A percentile compares a stretch with the other conserved stretches of the same genome.
phyloP scores from a whole-genome alignment of 1,284 basidiomycete species.

The Rhodotorula sp. region DNA sequence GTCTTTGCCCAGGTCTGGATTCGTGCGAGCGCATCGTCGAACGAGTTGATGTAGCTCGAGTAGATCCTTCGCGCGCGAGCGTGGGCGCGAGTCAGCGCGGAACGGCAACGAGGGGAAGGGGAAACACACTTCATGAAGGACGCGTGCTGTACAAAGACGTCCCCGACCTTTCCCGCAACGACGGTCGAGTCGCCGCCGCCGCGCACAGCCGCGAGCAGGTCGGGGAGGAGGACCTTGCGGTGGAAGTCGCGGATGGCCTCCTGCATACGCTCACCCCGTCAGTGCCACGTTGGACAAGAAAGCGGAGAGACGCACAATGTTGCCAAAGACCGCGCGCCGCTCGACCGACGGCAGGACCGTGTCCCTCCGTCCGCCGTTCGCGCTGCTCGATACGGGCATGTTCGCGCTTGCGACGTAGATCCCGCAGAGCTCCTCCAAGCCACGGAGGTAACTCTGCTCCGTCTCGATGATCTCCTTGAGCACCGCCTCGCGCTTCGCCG shows the following conservation, averaged over 20 bases:
- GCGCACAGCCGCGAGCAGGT: slow-evolving; percentile 61
- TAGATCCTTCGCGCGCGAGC: slow-evolving; percentile 60
- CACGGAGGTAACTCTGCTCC: slow-evolving; percentile 91
- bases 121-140: slow-evolving; percentile 78
- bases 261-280: too few species aligned
- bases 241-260: slow-evolving; percentile 92
- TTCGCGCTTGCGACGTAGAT: slow-evolving; percentile 90
- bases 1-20: slow-evolving; percentile 71
- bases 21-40: slow-evolving; percentile 83
- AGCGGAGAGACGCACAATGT: slow-evolving; percentile 57
- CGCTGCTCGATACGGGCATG: slow-evolving; percentile 60
- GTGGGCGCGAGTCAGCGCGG: background rate
- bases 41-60: slow-evolving; percentile 93
- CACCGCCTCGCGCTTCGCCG: slow-evolving; percentile 48
- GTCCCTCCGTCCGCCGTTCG: slow-evolving; percentile 61
- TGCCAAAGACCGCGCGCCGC: slow-evolving; percentile 88
- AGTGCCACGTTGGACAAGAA: slow-evolving; percentile 30
- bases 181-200: slow-evolving; percentile 61
- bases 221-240: slow-evolving; percentile 84
- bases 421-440: slow-evolving; percentile 86
- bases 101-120: background rate
- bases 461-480: slow-evolving; percentile 64
- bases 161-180: slow-evolving; percentile 79
- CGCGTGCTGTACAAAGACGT: slow-evolving; percentile 84
- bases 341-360: slow-evolving; percentile 81